A percentile compares a stretch with the other conserved stretches of the same genome.
phyloP scores from a whole-genome alignment of 2,329 filamentous ascomycete genomes.

The Monilinia fructicola region DNA sequence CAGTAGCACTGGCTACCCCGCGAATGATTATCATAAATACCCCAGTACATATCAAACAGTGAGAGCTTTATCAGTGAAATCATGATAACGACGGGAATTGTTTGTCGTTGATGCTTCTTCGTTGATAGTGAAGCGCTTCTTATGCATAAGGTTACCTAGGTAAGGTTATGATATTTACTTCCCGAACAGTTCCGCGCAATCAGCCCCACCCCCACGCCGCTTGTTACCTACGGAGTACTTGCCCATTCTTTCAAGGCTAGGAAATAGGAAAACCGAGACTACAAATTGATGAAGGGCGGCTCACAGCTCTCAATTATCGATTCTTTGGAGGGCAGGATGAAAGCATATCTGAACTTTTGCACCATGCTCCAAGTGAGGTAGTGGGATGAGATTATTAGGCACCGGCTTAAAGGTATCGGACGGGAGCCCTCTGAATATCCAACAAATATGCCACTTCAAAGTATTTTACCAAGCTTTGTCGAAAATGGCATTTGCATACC shows the following conservation, averaged over 20 bases:
- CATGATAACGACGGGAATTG: conserved; percentile 11
- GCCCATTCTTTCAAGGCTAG: neutral
- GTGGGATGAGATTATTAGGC: no score
- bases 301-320: neutral
- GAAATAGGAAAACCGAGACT: no score
- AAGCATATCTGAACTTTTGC: neutral
- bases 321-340: no score
- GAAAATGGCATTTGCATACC: neutral
- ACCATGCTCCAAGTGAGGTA: neutral
- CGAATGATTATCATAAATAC: conserved; percentile 2
- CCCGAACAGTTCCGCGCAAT: no score
- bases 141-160: no score
- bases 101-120: neutral
- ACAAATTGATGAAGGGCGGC: neutral
- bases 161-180: neutral
- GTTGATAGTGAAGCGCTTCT: neutral
- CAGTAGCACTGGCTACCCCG: neutral
- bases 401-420: neutral
- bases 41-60: neutral
- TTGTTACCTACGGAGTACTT: no score
- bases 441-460: neutral
- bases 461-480: no score
- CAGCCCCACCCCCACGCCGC: no score
- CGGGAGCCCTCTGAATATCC: neutral
- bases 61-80: neutral